Evolutionary conservation across 2,329 filamentous ascomycete species (phyloP), one percentile per base, ranked within the genome.

Genomic region (Trichoderma aggressivum): DNA sequence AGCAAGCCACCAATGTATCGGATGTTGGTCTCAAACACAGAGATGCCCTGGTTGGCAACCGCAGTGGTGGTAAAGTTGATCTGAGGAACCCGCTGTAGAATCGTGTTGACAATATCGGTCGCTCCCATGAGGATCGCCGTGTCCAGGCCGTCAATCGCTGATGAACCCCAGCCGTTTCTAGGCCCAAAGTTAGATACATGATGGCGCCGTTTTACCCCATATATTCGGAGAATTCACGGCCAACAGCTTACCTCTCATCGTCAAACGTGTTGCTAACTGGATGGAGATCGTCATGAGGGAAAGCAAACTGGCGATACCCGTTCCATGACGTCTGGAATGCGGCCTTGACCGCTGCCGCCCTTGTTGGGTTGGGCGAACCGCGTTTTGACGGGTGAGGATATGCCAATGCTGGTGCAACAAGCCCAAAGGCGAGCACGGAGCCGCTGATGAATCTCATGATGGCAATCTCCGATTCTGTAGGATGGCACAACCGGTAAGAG

Each of bases 21-120:
- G 77, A 97, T 97, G 0, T 93, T 97, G 0, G 93, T 97, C 81
- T 97, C 94, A 76, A 97, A 97, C 8, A 97, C 81, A 47, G 91
- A 95, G 62, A 97, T 89, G 11, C 84, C 81, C 1, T 84, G 80
- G 2, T 84, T 76, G 4, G 64, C 67, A 63, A 73, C 70, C 5
- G 74, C 71, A 1, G 91, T 92, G 12, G 84, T 82, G 55, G 86
- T 86, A 77, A 93, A 97, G 80, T 97, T 84, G 76, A 97, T 91
- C 0, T 81, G 87, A 0, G 89, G 86, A 59, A 97, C 87, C 77
- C 90, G 90, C 7, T 91, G 84, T 24, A 97, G 80, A 73, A 97
- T 94, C 67, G 89, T 84, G 55, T 90, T 83, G 16, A 96, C 89
- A 28, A 92, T 89, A 18, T 90, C 84, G 32, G 84, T 82, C 58